Evolutionary conservation across 2,329 filamentous ascomycete species (phyloP).

Genomic region (Arthrinium puccinioides): DNA sequence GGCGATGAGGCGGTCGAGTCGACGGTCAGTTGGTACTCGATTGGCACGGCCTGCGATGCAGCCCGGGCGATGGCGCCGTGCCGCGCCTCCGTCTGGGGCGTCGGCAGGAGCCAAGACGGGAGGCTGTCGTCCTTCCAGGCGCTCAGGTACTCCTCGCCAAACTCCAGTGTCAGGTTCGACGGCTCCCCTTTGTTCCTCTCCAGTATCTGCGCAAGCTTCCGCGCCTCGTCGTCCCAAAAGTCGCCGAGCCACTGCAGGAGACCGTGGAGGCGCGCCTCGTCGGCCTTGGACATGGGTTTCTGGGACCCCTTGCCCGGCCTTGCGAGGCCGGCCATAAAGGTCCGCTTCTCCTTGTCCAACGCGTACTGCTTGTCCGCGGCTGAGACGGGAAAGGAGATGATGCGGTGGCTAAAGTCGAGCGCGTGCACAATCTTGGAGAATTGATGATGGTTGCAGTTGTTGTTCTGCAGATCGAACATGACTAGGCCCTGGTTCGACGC

Average conservation of each 20-base stretch:
- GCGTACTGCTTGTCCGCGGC: slow-evolving; percentile 17
- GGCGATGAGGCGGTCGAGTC: no score
- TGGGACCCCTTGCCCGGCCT: slow-evolving; percentile 9
- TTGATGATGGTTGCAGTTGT: slow-evolving; percentile 39
- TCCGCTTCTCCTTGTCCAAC: slow-evolving; percentile 16
- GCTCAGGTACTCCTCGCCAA: slow-evolving; percentile 17
- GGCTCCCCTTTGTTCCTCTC: slow-evolving; percentile 14
- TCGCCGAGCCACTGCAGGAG: slow-evolving; percentile 15
- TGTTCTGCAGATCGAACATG: slow-evolving; percentile 47
- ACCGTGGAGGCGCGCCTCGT: slow-evolving; percentile 16
- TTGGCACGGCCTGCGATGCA: no score
- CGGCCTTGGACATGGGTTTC: slow-evolving; percentile 14
- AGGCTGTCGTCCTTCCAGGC: slow-evolving; percentile 20
- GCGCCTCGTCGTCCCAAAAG: slow-evolving; percentile 18
- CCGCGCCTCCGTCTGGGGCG: no score
- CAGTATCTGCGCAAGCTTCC: slow-evolving; percentile 13
- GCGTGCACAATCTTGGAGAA: slow-evolving; percentile 20
- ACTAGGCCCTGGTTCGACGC: slow-evolving; percentile 39
- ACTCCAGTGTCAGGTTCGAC: slow-evolving; percentile 11
- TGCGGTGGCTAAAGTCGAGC: slow-evolving; percentile 17
- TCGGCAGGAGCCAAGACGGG: slow-evolving; percentile 16
- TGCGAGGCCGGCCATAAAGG: slow-evolving; percentile 12
- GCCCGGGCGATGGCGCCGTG: no score
- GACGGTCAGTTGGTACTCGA: no score
- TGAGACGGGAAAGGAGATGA: slow-evolving; percentile 22